phyloP scores from a whole-genome alignment of 1,139 yeast genomes.

The Scheffersomyces stambukii region DNA sequence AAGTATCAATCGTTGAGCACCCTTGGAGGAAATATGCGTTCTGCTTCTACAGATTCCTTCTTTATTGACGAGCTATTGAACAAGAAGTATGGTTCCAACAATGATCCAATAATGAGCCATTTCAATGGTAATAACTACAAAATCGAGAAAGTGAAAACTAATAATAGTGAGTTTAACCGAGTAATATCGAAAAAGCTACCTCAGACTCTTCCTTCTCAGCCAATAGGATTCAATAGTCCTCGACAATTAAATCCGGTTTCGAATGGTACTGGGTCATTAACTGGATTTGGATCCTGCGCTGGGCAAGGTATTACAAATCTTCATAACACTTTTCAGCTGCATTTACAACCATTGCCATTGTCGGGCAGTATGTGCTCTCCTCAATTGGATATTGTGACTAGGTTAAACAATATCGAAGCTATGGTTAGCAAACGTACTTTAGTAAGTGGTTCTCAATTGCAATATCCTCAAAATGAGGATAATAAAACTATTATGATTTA shows the following conservation, averaged over 20 bases:
- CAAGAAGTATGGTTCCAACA: conserved; percentile 19
- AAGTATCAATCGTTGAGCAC: conserved; percentile 26
- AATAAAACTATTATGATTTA: conserved; percentile 12
- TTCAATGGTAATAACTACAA: neutral
- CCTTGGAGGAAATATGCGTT: conserved; percentile 22
- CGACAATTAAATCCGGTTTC: neutral
- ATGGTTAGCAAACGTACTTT: conserved; percentile 4
- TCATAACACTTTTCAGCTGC: neutral
- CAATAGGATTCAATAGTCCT: neutral
- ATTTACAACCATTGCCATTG: neutral
- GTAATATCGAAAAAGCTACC: conserved; percentile 2
- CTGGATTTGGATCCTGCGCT: no score
- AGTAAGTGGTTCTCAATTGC: no score
- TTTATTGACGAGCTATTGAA: conserved; percentile 29
- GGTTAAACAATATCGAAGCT: conserved; percentile 8
- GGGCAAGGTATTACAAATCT: neutral
- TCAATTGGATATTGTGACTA: conserved; percentile 8
- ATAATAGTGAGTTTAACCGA: conserved; percentile 3
- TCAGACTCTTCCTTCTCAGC: neutral
- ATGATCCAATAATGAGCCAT: neutral
- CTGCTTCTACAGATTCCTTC: conserved; percentile 34
- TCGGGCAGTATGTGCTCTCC: no score
- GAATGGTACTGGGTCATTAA: no score
- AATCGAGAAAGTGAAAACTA: conserved; percentile 6
- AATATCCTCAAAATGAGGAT: conserved; percentile 2